Evolutionary conservation across 495 filamentous ascomycete genomes (phyloP), one percentile per base, ranked within the genome.

Genomic region (Aspergillus panamensis): DNA sequence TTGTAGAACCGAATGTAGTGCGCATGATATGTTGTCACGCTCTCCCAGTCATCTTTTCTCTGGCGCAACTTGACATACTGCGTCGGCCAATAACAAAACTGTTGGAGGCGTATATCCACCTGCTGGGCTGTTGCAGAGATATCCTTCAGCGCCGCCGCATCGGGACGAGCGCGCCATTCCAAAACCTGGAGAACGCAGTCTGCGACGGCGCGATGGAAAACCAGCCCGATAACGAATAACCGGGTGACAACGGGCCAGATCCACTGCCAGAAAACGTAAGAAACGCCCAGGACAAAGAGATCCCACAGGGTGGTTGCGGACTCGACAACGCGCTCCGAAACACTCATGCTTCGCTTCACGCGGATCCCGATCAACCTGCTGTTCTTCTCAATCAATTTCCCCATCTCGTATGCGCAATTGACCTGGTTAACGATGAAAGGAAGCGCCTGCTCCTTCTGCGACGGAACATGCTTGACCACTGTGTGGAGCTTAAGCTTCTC

Each of bases 1-100:
- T 97, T 97, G 71, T 96, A 99, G 72, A 99, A 99, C 37, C 94
- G 90, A 62, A 99, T 99, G 67, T 99, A 99, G 69, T 97, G 93
- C 5, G 95, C 90, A 72, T 99, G 93, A 59, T 88, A 96, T 51
- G 88, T 95, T 0, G 91, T 96, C 33, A 96, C 86, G 70, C 93
- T 97, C 62, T 91, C 89, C 94, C 95, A 97, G 59, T 96, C 92
- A 49, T 88, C 84, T 63, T 92, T 96, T 43, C 93, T 80, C 59
- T 89, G 84, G 10, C 92, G 88, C 21, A 99, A 72, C 13, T 92
- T 97, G 51, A 93, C 76, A 67, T 98, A 97, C 69, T 97, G 93
- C 66, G 95, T 90, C 5, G 93, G 95, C 93, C 92, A 97, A 69
- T 97, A 99, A 73, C 94, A 97, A 70, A 97, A 97, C 66, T 99